These are phyloP conservation scores for Phoma sp. DNA, from an alignment of 2,329 filamentous ascomycete genomes.

Conservation along the genomic window DNA sequence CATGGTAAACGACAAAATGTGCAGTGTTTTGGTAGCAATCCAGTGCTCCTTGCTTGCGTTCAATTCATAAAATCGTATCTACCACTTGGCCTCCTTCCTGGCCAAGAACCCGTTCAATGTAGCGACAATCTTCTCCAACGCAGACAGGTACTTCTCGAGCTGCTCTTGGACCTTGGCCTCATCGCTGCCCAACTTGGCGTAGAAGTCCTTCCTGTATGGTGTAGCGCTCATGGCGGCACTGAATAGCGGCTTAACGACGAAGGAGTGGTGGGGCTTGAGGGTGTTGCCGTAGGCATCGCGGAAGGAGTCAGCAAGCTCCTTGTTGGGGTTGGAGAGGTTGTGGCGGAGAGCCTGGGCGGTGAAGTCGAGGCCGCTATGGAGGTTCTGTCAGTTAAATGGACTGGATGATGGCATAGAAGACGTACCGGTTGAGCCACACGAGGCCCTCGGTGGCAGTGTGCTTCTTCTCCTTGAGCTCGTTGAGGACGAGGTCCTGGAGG, in stretches of 20 bases:
- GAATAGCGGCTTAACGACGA: slow-evolving; percentile 91
- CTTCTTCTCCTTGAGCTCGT: slow-evolving; percentile 90
- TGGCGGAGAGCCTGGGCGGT: slow-evolving; percentile 82
- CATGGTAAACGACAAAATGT: neutral
- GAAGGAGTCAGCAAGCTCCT: slow-evolving; percentile 89
- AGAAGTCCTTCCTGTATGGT: slow-evolving; percentile 94
- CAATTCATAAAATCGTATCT: slow-evolving; percentile 15
- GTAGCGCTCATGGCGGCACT: slow-evolving; percentile 90
- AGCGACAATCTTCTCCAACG: slow-evolving; percentile 77
- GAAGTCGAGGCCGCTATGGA: slow-evolving; percentile 84
- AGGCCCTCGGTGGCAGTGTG: slow-evolving; percentile 88
- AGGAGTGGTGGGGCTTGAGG: slow-evolving; percentile 89
- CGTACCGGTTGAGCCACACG: slow-evolving; percentile 87
- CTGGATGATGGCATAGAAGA: slow-evolving; percentile 18
- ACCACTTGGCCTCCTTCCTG: slow-evolving; percentile 46
- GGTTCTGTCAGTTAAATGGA: neutral
- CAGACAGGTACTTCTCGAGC: slow-evolving; percentile 75
- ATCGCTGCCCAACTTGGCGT: slow-evolving; percentile 80
- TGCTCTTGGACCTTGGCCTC: slow-evolving; percentile 67
- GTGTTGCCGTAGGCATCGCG: slow-evolving; percentile 82
- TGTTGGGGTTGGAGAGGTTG: slow-evolving; percentile 71
- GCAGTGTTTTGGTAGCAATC: neutral
- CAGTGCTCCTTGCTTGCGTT: neutral
- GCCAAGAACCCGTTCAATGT: slow-evolving; percentile 71
- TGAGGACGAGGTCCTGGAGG: slow-evolving; percentile 82